Evolutionary conservation across 2,329 filamentous ascomycete species (phyloP).

Genomic region (Cladosporium sp.): DNA sequence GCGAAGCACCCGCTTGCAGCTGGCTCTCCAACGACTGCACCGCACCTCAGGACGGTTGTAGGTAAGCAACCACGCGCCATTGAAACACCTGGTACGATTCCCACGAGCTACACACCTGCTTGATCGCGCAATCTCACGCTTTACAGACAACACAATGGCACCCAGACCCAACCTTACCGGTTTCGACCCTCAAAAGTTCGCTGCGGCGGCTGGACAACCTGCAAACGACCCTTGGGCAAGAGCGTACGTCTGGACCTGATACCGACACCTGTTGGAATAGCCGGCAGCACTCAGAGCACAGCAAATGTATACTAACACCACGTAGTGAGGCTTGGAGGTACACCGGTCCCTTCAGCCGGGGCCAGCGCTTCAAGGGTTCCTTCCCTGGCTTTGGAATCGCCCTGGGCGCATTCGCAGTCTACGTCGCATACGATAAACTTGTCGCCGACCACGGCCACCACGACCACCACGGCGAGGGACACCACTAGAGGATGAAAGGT

Average conservation of each 20-base stretch:
- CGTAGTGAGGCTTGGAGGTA: slow-evolving; percentile 92
- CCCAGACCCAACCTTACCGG: slow-evolving; percentile 73
- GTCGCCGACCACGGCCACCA: slow-evolving; percentile 59
- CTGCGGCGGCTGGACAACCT: slow-evolving; percentile 60
- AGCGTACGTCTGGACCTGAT: slow-evolving; percentile 44
- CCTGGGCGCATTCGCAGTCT: slow-evolving; percentile 81
- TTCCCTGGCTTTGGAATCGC: slow-evolving; percentile 93
- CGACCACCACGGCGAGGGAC: slow-evolving; percentile 20
- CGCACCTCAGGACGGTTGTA: slow-evolving; percentile 10
- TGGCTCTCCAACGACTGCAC: not conserved
- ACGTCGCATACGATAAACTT: slow-evolving; percentile 84
- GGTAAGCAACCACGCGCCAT: slow-evolving; percentile 12
- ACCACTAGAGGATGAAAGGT: slow-evolving; percentile 17
- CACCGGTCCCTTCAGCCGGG: slow-evolving; percentile 78
- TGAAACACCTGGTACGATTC: slow-evolving; percentile 10
- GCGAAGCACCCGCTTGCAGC: not conserved
- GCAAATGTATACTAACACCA: not conserved
- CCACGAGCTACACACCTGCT: not conserved
- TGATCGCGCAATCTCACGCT: slow-evolving; percentile 1
- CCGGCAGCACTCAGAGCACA: not conserved
- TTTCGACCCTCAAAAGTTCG: slow-evolving; percentile 81
- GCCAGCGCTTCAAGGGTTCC: slow-evolving; percentile 78
- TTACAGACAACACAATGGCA: slow-evolving; percentile 40
- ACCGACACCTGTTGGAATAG: no score
- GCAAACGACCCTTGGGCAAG: slow-evolving; percentile 60